Percentiles rank a stretch among this genome's conserved stretches.
Evolutionary conservation across 2,329 filamentous ascomycete genomes (phyloP).

Genomic region (Colletotrichum sp.): DNA sequence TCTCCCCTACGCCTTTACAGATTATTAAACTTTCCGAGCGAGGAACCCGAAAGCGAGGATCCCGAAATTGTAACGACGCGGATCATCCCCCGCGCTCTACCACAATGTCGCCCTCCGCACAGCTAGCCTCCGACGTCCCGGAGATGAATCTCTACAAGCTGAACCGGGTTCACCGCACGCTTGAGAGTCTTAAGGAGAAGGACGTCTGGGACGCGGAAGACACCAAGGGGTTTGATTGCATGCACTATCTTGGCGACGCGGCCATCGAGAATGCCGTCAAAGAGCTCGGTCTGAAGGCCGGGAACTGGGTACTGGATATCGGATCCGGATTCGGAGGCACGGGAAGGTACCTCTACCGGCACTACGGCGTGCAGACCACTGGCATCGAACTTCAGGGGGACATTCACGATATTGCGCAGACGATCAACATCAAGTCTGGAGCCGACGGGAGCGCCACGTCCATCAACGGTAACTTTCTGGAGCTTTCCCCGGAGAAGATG

Average conservation of each 20-base stretch:
- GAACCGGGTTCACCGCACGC: constrained; percentile 4
- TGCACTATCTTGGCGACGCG: constrained; percentile 25
- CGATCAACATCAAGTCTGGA: constrained; percentile 17
- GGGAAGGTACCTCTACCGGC: constrained; percentile 22
- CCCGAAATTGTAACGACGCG: background rate
- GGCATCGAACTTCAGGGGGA: constrained; percentile 24
- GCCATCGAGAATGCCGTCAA: constrained; percentile 22
- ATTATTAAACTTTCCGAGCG: background rate
- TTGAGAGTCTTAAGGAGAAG: constrained; percentile 14
- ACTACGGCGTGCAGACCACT: constrained; percentile 14
- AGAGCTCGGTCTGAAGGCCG: constrained; percentile 14
- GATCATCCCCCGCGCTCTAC: background rate
- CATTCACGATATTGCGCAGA: constrained; percentile 23
- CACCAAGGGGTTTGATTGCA: constrained; percentile 24
- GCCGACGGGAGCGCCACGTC: constrained; percentile 11
- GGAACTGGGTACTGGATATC: constrained; percentile 21
- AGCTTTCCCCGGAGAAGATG: background rate
- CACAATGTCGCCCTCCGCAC: background rate
- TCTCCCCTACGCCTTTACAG: background rate
- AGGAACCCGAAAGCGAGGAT: background rate
- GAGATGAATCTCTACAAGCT: constrained; percentile 19
- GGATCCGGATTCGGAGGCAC: constrained; percentile 25
- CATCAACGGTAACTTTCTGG: constrained; percentile 20
- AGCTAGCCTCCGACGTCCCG: constrained; percentile 5
- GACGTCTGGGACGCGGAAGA: constrained; percentile 20